phyloP scores from a whole-genome alignment of 176 grass and related monocot genomes.

The Puccinellia tenuiflora region DNA sequence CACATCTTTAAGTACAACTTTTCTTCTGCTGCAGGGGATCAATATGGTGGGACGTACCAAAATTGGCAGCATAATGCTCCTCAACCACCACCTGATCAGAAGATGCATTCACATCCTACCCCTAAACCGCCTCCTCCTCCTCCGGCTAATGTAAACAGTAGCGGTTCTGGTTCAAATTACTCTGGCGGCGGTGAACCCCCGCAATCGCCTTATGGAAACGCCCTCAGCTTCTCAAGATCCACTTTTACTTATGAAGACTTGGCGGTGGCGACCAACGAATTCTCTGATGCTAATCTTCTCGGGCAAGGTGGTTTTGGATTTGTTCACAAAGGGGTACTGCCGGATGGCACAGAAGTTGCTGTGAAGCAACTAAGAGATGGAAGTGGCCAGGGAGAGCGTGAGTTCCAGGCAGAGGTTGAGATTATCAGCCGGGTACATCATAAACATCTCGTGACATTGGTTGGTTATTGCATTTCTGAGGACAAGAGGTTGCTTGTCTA shows the following conservation, averaged over 20 bases:
- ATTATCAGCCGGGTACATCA: slow-evolving; percentile 85
- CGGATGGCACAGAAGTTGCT: slow-evolving; percentile 62
- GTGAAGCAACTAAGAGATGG: slow-evolving; percentile 72
- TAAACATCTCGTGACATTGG: slow-evolving; percentile 74
- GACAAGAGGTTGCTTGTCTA: slow-evolving; percentile 64
- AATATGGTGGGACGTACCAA: slow-evolving; percentile 56
- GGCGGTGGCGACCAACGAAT: slow-evolving; percentile 48
- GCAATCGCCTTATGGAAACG: slow-evolving; percentile 30
- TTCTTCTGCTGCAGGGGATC: slow-evolving; percentile 55
- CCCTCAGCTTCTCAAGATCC: slow-evolving; percentile 44
- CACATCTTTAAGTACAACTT: not conserved
- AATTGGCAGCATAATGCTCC: slow-evolving; percentile 74
- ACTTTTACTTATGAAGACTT: slow-evolving; percentile 63
- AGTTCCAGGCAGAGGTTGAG: slow-evolving; percentile 78
- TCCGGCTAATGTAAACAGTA: slow-evolving; percentile 47
- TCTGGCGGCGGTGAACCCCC: slow-evolving; percentile 55
- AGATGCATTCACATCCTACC: slow-evolving; percentile 38
- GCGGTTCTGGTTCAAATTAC: slow-evolving; percentile 65
- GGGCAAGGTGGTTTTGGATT: slow-evolving; percentile 87
- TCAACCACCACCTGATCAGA: slow-evolving; percentile 62
- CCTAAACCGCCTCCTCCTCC: slow-evolving; percentile 42
- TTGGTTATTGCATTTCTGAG: slow-evolving; percentile 72
- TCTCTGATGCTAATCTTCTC: slow-evolving; percentile 66
- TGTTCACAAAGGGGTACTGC: slow-evolving; percentile 81
- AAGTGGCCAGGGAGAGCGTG: slow-evolving; percentile 68